These are phyloP conservation scores for Pilaira anomala DNA, from an alignment of 192 early-diverging fungal genomes.

Conservation along the genomic window DNA sequence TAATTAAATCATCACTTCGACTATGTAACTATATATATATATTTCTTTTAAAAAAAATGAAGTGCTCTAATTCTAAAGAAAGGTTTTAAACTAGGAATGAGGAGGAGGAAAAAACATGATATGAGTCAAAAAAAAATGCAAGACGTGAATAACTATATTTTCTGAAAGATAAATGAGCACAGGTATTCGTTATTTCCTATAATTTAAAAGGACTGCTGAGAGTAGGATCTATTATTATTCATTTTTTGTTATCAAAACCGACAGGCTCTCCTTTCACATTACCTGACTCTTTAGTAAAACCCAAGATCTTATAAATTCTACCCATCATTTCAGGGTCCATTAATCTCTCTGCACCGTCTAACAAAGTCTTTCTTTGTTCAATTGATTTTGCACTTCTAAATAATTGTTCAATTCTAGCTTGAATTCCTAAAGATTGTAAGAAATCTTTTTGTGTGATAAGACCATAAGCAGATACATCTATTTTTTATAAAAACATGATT, in stretches of 20 bases:
- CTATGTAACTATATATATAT: too few relatives aligned
- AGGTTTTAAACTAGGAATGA: too few relatives aligned
- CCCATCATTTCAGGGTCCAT: slow-evolving; percentile 82
- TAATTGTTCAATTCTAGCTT: slow-evolving; percentile 64
- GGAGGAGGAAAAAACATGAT: too few relatives aligned
- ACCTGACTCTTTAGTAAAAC: slow-evolving; percentile 31
- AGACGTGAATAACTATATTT: too few relatives aligned
- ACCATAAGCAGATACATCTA: slow-evolving; percentile 53
- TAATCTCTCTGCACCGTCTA: slow-evolving; percentile 69
- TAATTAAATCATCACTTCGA: too few relatives aligned
- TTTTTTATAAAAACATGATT: neutral
- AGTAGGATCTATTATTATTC: too few relatives aligned
- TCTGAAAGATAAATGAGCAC: too few relatives aligned
- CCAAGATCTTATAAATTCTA: slow-evolving; percentile 78
- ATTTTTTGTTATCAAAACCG: neutral
- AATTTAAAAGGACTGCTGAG: too few relatives aligned
- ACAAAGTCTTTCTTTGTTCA: slow-evolving; percentile 57
- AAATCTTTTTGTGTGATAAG: slow-evolving; percentile 78
- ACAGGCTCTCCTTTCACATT: neutral
- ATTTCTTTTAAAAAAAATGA: too few relatives aligned
- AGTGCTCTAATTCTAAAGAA: too few relatives aligned
- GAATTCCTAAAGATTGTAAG: slow-evolving; percentile 81
- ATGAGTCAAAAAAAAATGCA: too few relatives aligned
- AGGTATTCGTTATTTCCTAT: too few relatives aligned
- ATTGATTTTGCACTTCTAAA: slow-evolving; percentile 51